A percentile compares a stretch with the other conserved stretches of the same genome.
These are phyloP conservation scores for Naumovozyma castellii DNA, from an alignment of 805 yeast genomes.

Conservation along the genomic window DNA sequence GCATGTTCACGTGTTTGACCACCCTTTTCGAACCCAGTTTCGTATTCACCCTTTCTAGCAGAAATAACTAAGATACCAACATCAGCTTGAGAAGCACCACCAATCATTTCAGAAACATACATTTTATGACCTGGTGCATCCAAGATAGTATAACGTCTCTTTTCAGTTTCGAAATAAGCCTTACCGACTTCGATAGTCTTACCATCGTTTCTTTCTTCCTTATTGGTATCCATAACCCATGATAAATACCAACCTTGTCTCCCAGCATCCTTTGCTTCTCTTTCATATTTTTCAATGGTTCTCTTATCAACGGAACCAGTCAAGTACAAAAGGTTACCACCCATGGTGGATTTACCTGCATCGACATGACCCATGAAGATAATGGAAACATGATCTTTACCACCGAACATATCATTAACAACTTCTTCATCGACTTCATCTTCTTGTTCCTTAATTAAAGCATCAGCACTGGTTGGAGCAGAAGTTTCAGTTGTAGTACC, in stretches of 20 bases:
- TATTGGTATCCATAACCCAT: slow-evolving; percentile 99
- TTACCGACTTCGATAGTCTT: slow-evolving; percentile 98
- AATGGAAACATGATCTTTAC: slow-evolving; percentile 93
- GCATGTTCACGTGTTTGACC: slow-evolving; percentile 99
- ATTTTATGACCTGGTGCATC: slow-evolving; percentile 99
- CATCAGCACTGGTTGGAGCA: slow-evolving; percentile 34
- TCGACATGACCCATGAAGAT: slow-evolving; percentile 99
- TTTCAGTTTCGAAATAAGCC: slow-evolving; percentile 94
- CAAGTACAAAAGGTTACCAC: slow-evolving; percentile 87
- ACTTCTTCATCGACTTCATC: slow-evolving; percentile 78
- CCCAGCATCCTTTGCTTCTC: slow-evolving; percentile 98
- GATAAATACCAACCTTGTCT: slow-evolving; percentile 99
- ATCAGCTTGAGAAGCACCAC: slow-evolving; percentile 99
- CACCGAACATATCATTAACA: slow-evolving; percentile 89
- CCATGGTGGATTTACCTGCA: slow-evolving; percentile 99
- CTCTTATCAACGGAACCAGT: slow-evolving; percentile 98
- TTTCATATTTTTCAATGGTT: slow-evolving; percentile 94
- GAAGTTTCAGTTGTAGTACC: slow-evolving; percentile 34
- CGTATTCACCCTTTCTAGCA: slow-evolving; percentile 98
- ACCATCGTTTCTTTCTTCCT: slow-evolving; percentile 98
- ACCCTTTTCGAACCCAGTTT: slow-evolving; percentile 97
- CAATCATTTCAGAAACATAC: slow-evolving; percentile 98
- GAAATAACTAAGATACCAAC: slow-evolving; percentile 94
- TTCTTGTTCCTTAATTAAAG: slow-evolving; percentile 58
- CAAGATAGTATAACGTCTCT: slow-evolving; percentile 92